phyloP scores from a whole-genome alignment of 345 rosid genomes.

The Melaleuca alternifolia region DNA sequence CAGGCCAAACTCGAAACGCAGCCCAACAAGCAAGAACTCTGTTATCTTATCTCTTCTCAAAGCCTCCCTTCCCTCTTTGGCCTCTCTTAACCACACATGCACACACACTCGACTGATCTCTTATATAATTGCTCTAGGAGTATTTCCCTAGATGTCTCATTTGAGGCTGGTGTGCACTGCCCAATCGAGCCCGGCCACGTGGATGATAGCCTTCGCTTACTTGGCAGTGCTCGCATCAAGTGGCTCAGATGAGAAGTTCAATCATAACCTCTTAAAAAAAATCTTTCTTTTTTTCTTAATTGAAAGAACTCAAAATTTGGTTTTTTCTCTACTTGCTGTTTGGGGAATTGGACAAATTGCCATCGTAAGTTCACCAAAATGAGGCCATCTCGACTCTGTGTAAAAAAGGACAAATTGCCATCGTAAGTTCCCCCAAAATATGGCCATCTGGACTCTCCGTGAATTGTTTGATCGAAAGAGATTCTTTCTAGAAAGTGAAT shows the following conservation, averaged over 20 bases:
- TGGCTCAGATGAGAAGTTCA: conserved; percentile 28
- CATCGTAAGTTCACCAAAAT: conserved; percentile 6
- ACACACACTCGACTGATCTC: conserved; percentile 4
- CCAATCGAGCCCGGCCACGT: conserved; percentile 43
- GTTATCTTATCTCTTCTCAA: conserved; percentile 31
- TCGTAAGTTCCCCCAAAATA: conserved; percentile 4
- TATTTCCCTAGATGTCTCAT: conserved; percentile 41
- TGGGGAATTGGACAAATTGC: conserved; percentile 10
- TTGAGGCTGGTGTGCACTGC: conserved; percentile 55
- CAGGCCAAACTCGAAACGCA: neutral
- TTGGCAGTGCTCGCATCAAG: conserved; percentile 5
- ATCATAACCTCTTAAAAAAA: conserved; percentile 22
- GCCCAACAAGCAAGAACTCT: neutral
- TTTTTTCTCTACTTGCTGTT: neutral
- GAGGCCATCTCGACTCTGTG: neutral
- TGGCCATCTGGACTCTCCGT: neutral
- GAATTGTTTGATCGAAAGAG: neutral
- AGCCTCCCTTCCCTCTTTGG: conserved; percentile 9
- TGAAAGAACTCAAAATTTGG: neutral
- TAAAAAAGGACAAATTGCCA: conserved; percentile 10
- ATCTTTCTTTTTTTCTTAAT: neutral
- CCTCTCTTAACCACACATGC: conserved; percentile 29
- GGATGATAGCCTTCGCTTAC: conserved; percentile 31
- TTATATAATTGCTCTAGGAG: conserved; percentile 23
- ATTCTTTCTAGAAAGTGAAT: conserved; percentile 8